phyloP scores from a whole-genome alignment of 306 rosid species.

The Nissolia schottii region DNA sequence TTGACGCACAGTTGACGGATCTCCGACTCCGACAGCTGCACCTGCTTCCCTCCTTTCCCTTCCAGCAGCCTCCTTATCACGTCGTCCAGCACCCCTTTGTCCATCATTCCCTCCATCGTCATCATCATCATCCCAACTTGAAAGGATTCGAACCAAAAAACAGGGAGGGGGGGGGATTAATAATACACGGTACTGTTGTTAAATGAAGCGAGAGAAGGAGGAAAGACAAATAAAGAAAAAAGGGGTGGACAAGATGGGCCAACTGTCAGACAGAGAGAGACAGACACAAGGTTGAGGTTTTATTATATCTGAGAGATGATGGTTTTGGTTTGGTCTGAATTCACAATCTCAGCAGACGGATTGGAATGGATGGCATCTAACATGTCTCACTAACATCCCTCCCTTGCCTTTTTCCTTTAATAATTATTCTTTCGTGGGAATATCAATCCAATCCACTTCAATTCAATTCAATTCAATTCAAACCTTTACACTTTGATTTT shows the following conservation, averaged over 20 bases:
- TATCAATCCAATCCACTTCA: too few species aligned
- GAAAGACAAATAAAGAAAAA: conserved; percentile 30
- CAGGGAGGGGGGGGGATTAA: background rate
- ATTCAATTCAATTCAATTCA: background rate
- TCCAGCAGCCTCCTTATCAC: conserved; percentile 78
- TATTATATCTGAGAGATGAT: background rate
- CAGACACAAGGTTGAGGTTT: background rate
- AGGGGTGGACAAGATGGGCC: conserved; percentile 19
- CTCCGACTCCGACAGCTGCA: conserved; percentile 92
- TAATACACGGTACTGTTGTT: background rate
- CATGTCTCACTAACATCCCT: background rate
- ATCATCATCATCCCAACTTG: conserved; percentile 49
- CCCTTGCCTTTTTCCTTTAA: background rate
- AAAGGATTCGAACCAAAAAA: background rate
- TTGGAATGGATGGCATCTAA: background rate
- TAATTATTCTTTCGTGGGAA: background rate
- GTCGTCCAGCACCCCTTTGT: conserved; percentile 61
- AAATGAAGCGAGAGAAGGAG: background rate
- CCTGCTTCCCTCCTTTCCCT: conserved; percentile 87
- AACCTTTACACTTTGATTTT: background rate
- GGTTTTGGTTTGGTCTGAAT: background rate
- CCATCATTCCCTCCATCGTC: conserved; percentile 92
- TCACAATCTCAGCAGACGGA: background rate
- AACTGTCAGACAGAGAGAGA: background rate
- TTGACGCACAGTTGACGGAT: conserved; percentile 97